Evolutionary conservation across 257 asterid genomes (phyloP), one percentile per base, ranked within the genome.

Genomic region (Rehmannia glutinosa): DNA sequence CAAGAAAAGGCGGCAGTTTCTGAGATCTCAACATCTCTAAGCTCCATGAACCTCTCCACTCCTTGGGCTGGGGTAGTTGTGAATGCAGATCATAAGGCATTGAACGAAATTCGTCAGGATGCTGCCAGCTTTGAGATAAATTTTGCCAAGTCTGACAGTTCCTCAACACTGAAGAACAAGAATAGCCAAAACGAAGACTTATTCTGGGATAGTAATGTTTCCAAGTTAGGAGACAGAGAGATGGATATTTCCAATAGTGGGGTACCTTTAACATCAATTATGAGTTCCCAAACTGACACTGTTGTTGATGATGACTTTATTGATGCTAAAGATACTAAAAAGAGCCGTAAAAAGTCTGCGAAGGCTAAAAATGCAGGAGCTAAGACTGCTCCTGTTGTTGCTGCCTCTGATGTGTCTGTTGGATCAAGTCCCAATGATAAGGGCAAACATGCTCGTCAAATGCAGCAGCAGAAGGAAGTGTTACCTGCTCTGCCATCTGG

Each of bases 291-390:
- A 67, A 58, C 64, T 69, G 87, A 76, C 45, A 33, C 79, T 43
- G 73, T 69, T 11, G 77, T 63, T 67, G 87, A 77, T 60, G 83
- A 74, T 73, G 85, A 86, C 80, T 94, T 94, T 63, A 94, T 94
- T 54, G 93, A 85, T 67, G 96, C 99, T 17, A 94, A 94, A 80
- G 99, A 88, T 60, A 80, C 94, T 51, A 94, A 88, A 79, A 94
- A 84, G 89, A 83, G 79, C 57, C 97, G 99, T 43, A 94, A 91
- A 68, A 94, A 83, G 79, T 74, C 97, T 52, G 86, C 95, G 25
- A 94, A 94, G 81, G 80, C 87, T 16, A 94, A 89, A 86, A 83
- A 66, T 69, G 74, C 90, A 4, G 92, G 68, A 24, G 68, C 86
- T 1, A 94, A 87, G 87, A 80, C 68, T 77, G 78, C 77, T 52